Evolutionary conservation across 805 yeast genomes (phyloP).

Genomic region (Kregervanrija delftensis): DNA sequence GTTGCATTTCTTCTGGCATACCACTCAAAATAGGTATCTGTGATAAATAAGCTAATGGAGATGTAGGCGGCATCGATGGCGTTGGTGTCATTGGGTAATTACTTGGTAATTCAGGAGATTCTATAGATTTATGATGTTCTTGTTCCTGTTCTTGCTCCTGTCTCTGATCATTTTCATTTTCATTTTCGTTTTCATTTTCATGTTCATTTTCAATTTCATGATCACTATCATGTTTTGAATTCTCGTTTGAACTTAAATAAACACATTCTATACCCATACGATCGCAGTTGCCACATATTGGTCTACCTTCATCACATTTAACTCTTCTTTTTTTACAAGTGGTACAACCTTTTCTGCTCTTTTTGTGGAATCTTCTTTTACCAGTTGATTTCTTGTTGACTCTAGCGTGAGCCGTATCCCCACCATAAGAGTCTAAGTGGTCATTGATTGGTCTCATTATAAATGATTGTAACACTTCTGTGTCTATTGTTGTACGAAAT

Average conservation of each 20-base stretch:
- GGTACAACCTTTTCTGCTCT: conserved; percentile 82
- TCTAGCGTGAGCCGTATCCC: conserved; percentile 12
- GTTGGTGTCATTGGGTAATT: conserved; percentile 9
- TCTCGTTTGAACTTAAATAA: conserved; percentile 28
- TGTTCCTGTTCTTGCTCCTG: conserved; percentile 4
- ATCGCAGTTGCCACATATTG: conserved; percentile 70
- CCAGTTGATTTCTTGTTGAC: conserved; percentile 42
- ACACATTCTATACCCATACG: conserved; percentile 76
- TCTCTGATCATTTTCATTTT: conserved; percentile 3
- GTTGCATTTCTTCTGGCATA: conserved; percentile 12
- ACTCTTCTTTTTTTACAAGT: conserved; percentile 87
- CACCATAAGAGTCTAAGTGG: too few species aligned
- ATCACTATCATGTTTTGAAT: background rate
- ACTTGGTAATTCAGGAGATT: conserved; percentile 1
- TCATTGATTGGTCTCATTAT: too few species aligned
- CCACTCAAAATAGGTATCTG: conserved; percentile 4
- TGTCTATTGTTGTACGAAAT: background rate
- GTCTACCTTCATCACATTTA: conserved; percentile 85
- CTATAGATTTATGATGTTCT: conserved; percentile 1
- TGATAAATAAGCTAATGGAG: too few species aligned
- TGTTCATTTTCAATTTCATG: too few species aligned
- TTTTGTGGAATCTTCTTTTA: conserved; percentile 82
- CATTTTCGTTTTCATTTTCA: background rate
- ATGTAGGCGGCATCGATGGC: conserved; percentile 1
- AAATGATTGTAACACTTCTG: too few species aligned